Evolutionary conservation across 2,329 filamentous ascomycete genomes (phyloP).

Genomic region (Boeremia lycopersici): DNA sequence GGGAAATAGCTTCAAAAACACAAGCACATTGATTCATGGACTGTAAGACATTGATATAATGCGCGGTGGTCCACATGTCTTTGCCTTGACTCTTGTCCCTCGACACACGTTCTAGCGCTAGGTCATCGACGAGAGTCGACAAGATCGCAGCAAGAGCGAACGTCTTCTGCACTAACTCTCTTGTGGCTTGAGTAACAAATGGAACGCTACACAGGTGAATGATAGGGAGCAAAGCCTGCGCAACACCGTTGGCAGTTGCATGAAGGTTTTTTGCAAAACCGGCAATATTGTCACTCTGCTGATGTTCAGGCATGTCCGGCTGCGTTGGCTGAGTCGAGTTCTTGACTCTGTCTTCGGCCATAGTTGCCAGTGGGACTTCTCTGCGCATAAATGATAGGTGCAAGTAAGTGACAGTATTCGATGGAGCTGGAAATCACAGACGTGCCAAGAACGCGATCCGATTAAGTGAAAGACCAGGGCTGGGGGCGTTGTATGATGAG

Average conservation of each 20-base stretch:
- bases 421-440: neutral
- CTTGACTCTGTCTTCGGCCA: neutral
- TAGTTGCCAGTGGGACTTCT: neutral
- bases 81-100: neutral
- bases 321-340: neutral
- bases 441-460: too few species aligned
- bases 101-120: neutral
- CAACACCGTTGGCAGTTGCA: neutral
- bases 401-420: neutral
- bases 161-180: neutral
- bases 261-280: neutral
- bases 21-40: neutral
- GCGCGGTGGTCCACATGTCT: conserved; percentile 1
- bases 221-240: neutral
- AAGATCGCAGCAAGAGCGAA: neutral
- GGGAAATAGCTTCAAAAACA: neutral
- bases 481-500: too few species aligned
- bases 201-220: neutral
- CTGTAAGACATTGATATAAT: neutral
- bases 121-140: neutral
- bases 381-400: neutral
- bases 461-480: too few species aligned
- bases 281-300: neutral
- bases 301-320: neutral
- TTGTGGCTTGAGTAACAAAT: neutral